These are phyloP conservation scores for Thalassiosira profunda DNA, from an alignment of 108 stramenopile genomes.

Conservation along the genomic window DNA sequence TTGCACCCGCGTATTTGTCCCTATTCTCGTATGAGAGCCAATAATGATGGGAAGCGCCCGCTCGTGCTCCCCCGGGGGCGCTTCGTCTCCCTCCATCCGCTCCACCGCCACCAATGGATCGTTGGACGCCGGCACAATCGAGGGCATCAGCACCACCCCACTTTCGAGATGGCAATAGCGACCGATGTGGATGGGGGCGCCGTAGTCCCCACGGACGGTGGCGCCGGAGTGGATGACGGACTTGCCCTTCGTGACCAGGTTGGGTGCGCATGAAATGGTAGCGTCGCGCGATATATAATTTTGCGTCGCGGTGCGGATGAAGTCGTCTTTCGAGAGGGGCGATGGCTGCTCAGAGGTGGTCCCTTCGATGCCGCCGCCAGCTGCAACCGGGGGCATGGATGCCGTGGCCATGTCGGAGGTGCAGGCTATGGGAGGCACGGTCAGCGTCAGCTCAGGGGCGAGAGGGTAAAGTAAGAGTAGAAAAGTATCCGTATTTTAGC, in stretches of 20 bases:
- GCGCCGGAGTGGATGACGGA: conserved; percentile 21
- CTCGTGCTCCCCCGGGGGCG: conserved; percentile 18
- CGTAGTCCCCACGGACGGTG: conserved; percentile 38
- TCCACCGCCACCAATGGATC: conserved; percentile 14
- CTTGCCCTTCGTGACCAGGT: conserved; percentile 38
- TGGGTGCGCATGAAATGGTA: conserved; percentile 19
- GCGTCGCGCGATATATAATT: conserved; percentile 50
- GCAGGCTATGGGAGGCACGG: no score
- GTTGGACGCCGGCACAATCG: conserved; percentile 18
- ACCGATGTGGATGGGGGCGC: conserved; percentile 38
- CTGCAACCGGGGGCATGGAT: no score
- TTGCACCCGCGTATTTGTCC: conserved; percentile 9
- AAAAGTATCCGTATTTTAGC: no score
- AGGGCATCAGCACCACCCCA: conserved; percentile 29
- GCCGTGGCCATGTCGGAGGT: no score
- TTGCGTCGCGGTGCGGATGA: conserved; percentile 40
- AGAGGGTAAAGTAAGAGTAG: no score
- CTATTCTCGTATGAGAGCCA: conserved; percentile 51
- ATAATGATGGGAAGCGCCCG: conserved; percentile 32
- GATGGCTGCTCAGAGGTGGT: not conserved
- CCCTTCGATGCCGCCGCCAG: no score
- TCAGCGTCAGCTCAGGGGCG: no score
- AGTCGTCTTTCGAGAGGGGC: conserved; percentile 12
- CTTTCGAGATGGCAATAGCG: conserved; percentile 38
- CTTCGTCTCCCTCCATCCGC: not conserved